Conservation (phyloP, 208 protist genomes). For the Trypanosoma brucei region DNA sequence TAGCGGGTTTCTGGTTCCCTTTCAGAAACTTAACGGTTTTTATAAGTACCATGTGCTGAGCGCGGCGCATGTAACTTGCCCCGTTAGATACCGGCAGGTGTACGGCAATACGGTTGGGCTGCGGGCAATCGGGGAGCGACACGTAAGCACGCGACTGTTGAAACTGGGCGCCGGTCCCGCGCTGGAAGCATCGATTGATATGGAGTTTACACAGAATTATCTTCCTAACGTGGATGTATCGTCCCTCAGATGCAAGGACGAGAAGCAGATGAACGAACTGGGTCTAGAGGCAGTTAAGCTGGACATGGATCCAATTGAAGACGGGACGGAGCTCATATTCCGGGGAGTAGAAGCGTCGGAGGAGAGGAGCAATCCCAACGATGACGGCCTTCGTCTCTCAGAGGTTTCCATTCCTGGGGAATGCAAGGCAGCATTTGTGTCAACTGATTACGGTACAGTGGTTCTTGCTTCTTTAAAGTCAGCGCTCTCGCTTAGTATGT, state of each 20-base stretch:
- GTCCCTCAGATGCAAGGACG: constrained; percentile 46
- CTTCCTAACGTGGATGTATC: constrained; percentile 76
- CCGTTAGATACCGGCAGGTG: constrained; percentile 50
- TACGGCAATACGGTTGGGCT: constrained; percentile 71
- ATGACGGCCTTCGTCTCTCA: constrained; percentile 54
- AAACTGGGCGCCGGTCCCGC: constrained; percentile 27
- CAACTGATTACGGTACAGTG: constrained; percentile 84
- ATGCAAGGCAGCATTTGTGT: constrained; percentile 68
- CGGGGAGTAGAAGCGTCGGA: constrained; percentile 53
- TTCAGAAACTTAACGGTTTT: constrained; percentile 64
- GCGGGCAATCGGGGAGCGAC: constrained; percentile 80
- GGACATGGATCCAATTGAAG: constrained; percentile 59
- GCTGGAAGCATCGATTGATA: constrained; percentile 34
- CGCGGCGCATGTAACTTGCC: constrained; percentile 79
- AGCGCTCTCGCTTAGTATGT: constrained; percentile 68
- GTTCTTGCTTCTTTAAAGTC: constrained; percentile 46
- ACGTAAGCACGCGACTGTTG: constrained; percentile 70
- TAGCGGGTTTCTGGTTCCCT: constrained; percentile 75
- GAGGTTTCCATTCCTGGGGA: constrained; percentile 38
- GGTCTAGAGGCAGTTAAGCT: constrained; percentile 46
- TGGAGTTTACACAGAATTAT: constrained; percentile 59
- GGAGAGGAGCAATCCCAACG: constrained; percentile 77
- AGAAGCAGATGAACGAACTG: constrained; percentile 30
- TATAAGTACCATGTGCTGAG: constrained; percentile 80
- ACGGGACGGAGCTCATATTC: constrained; percentile 59